Conservation (phyloP, 2,329 filamentous ascomycete genomes). For the Sphaerulina populicola region DNA sequence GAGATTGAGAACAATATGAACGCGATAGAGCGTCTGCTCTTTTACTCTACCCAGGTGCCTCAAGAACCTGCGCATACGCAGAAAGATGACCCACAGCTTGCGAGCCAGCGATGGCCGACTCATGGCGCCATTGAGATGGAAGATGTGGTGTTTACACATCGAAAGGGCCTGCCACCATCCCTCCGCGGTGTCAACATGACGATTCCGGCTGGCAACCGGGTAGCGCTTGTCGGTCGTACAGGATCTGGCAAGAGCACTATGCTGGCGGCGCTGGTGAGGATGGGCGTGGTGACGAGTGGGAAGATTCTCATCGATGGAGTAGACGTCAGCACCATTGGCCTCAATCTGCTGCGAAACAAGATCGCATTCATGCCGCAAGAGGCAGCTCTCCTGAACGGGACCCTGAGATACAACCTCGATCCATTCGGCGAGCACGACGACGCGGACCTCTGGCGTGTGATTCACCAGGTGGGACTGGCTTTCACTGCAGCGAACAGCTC, state of each 20-base stretch:
- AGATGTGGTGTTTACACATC: slow-evolving; percentile 73
- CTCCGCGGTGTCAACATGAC: not conserved
- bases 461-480: slow-evolving; percentile 60
- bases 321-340: slow-evolving; percentile 63
- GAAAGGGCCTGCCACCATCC: not conserved
- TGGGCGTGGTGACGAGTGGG: slow-evolving; percentile 48
- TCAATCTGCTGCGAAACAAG: slow-evolving; percentile 62
- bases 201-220: not conserved
- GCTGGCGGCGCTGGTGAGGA: slow-evolving; percentile 8
- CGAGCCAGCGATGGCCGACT: slow-evolving; percentile 58
- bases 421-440: slow-evolving; percentile 65
- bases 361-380: slow-evolving; percentile 78
- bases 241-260: slow-evolving; percentile 44
- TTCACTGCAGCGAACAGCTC: slow-evolving; percentile 1
- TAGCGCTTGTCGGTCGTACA: slow-evolving; percentile 82
- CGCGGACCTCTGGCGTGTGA: slow-evolving; percentile 58
- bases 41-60: slow-evolving; percentile 76
- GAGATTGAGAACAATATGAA: slow-evolving; percentile 12
- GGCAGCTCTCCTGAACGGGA: slow-evolving; percentile 73
- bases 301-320: slow-evolving; percentile 62
- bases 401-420: slow-evolving; percentile 67
- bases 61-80: slow-evolving; percentile 56
- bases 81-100: not conserved
- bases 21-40: slow-evolving; percentile 32
- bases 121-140: slow-evolving; percentile 74